phyloP scores from a whole-genome alignment of 805 yeast genomes.

The Ogataea trehalophila region DNA sequence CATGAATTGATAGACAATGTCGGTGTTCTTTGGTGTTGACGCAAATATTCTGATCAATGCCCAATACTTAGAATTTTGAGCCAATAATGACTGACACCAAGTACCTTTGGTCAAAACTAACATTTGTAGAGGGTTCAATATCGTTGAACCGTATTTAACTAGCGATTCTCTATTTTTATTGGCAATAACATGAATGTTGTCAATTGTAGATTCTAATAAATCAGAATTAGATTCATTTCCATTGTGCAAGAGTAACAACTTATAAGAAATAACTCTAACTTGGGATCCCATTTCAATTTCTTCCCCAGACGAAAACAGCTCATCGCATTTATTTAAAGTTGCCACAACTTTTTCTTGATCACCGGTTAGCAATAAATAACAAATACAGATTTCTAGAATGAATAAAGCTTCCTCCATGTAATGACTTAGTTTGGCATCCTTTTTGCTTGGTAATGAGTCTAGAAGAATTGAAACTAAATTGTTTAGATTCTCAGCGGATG shows the following conservation, averaged over 20 bases:
- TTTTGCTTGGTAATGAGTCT: constrained; percentile 30
- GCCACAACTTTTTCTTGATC: constrained; percentile 21
- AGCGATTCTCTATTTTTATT: constrained; percentile 35
- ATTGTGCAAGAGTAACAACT: constrained; percentile 41
- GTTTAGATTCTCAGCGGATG: constrained; percentile 32
- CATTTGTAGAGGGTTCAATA: constrained; percentile 45
- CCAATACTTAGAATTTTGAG: constrained; percentile 43
- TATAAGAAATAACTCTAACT: constrained; percentile 48
- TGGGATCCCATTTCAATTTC: constrained; percentile 25
- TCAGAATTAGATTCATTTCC: constrained; percentile 19
- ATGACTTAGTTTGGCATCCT: constrained; percentile 24
- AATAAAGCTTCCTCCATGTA: constrained; percentile 28
- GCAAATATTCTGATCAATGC: constrained; percentile 41
- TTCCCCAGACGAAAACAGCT: constrained; percentile 17
- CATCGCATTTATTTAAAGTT: constrained; percentile 20
- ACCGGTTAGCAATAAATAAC: constrained; percentile 26
- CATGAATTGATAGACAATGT: constrained; percentile 43
- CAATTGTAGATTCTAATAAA: constrained; percentile 23
- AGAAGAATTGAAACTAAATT: constrained; percentile 31
- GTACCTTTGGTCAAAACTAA: constrained; percentile 38
- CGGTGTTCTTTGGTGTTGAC: constrained; percentile 37
- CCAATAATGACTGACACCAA: constrained; percentile 36
- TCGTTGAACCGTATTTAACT: constrained; percentile 40
- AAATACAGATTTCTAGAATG: constrained; percentile 29
- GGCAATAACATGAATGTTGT: constrained; percentile 17